Percentiles rank a stretch among this genome's conserved stretches.
These are phyloP conservation scores for Sphaerulina musiva DNA, from an alignment of 2,329 filamentous ascomycete genomes.

Conservation along the genomic window DNA sequence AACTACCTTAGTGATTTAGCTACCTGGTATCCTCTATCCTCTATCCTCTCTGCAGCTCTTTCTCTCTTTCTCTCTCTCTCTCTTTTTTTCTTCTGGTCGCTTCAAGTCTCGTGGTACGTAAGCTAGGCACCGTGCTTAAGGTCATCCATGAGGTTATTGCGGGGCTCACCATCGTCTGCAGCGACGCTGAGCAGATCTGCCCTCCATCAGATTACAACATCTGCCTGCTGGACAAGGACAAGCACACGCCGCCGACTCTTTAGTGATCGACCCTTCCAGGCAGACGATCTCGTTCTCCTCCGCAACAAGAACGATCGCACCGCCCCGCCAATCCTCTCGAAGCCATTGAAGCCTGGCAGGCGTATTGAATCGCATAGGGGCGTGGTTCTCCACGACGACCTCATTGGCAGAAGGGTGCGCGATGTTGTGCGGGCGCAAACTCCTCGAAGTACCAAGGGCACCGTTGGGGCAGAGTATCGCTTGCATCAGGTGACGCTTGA, in stretches of 20 bases:
- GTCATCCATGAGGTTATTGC: conserved; percentile 8
- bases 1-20: no score
- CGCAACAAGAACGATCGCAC: conserved; percentile 35
- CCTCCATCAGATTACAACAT: no score
- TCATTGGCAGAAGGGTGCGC: conserved; percentile 58
- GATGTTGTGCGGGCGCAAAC: conserved; percentile 51
- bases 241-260: conserved; percentile 5
- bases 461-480: conserved; percentile 44
- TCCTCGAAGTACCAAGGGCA: conserved; percentile 23
- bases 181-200: conserved; percentile 2
- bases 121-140: no score
- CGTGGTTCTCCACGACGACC: conserved; percentile 45
- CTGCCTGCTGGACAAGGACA: neutral
- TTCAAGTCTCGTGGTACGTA: no score
- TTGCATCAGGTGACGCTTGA: conserved; percentile 62
- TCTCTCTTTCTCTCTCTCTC: no score
- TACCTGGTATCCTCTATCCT: no score
- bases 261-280: conserved; percentile 22
- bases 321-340: conserved; percentile 36
- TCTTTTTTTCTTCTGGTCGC: no score
- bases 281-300: conserved; percentile 36
- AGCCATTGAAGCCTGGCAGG: conserved; percentile 33
- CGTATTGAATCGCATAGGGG: conserved; percentile 43
- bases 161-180: conserved; percentile 7
- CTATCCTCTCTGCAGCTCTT: no score